Conservation (phyloP, 1,139 yeast species). For the Wickerhamomyces sp. region DNA sequence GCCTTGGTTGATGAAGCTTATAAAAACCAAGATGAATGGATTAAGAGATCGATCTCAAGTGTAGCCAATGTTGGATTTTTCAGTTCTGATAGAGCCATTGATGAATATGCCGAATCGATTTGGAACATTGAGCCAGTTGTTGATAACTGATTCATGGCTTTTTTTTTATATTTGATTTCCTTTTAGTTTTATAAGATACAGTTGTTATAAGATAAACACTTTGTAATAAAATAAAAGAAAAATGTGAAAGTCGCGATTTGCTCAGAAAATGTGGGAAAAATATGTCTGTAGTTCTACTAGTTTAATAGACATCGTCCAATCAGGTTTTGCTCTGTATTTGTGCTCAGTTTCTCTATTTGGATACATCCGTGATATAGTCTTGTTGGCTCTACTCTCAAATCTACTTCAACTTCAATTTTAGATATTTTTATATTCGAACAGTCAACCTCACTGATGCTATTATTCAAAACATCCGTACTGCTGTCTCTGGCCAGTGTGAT, state of each 20-base stretch:
- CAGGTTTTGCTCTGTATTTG: no score
- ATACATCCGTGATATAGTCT: no score
- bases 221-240: no score
- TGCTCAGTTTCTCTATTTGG: no score
- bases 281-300: no score
- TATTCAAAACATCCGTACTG: background rate
- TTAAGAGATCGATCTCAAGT: slow-evolving; percentile 65
- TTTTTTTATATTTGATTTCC: background rate
- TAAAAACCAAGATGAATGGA: slow-evolving; percentile 67
- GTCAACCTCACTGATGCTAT: background rate
- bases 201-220: no score
- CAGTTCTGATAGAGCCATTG: slow-evolving; percentile 85
- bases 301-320: no score
- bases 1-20: slow-evolving; percentile 68
- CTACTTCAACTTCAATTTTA: no score
- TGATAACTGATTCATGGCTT: slow-evolving; percentile 3
- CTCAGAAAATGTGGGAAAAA: no score
- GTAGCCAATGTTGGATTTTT: slow-evolving; percentile 96
- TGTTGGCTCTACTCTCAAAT: no score
- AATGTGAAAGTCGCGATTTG: no score
- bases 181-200: background rate
- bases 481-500: background rate
- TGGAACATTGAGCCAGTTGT: slow-evolving; percentile 82
- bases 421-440: background rate
- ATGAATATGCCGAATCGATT: slow-evolving; percentile 87